Conservation (phyloP, 495 filamentous ascomycete species). For the Rostrohypoxylon terebratum region DNA sequence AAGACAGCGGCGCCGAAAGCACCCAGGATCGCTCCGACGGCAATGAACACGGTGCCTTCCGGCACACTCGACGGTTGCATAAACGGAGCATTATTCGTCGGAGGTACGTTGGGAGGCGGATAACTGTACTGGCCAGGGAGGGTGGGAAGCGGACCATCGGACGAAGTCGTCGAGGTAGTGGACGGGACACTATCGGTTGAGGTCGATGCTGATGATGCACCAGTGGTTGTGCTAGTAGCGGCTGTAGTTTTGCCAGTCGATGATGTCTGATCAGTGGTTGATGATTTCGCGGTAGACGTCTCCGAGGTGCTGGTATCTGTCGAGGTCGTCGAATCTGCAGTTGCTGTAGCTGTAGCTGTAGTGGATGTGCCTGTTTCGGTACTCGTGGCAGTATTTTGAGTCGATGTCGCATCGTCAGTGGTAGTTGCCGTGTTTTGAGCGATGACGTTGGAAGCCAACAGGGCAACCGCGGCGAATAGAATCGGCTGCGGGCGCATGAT, state of each 20-base stretch:
- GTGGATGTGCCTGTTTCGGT: conserved; percentile 18
- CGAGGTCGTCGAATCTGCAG: conserved; percentile 39
- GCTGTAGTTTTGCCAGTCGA: conserved; percentile 17
- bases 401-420: conserved; percentile 30
- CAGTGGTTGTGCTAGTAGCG: conserved; percentile 24
- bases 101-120: conserved; percentile 77
- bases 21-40: conserved; percentile 87
- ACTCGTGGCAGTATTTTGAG: conserved; percentile 13
- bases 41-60: conserved; percentile 96
- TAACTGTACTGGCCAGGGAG: conserved; percentile 61
- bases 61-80: conserved; percentile 94
- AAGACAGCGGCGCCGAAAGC: conserved; percentile 83
- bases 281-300: conserved; percentile 23
- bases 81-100: conserved; percentile 86
- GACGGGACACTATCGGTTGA: conserved; percentile 44
- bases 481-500: conserved; percentile 43
- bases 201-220: conserved; percentile 33
- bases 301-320: conserved; percentile 29
- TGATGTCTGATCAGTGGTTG: conserved; percentile 16
- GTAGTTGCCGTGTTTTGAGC: conserved; percentile 38
- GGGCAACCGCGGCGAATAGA: conserved; percentile 34
- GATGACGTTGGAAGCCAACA: conserved; percentile 40
- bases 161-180: conserved; percentile 45
- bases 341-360: conserved; percentile 1
- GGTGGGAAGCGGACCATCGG: conserved; percentile 57